phyloP scores from a whole-genome alignment of 2,329 filamentous ascomycete genomes.

The Colletotrichum plurivorum region DNA sequence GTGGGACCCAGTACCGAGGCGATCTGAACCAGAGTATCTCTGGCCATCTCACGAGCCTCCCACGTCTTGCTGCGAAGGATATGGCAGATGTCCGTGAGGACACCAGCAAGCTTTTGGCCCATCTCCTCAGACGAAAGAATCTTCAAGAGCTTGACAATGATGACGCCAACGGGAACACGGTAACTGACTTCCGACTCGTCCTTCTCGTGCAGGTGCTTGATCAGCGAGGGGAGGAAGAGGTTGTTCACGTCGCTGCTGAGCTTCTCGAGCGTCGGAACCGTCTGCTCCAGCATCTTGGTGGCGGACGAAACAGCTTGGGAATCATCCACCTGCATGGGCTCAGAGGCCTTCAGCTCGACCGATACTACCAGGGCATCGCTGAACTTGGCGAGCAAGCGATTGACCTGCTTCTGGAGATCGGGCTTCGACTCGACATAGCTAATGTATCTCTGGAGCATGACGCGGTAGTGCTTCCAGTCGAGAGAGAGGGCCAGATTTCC shows the following conservation, averaged over 20 bases:
- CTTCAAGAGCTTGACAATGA: conserved; percentile 88
- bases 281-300: conserved; percentile 69
- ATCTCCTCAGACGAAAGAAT: conserved; percentile 82
- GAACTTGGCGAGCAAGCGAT: conserved; percentile 84
- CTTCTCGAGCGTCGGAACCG: conserved; percentile 77
- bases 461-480: conserved; percentile 92
- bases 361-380: conserved; percentile 81
- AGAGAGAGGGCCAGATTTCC: conserved; percentile 81
- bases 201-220: conserved; percentile 92
- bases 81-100: conserved; percentile 92
- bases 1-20: conserved; percentile 83
- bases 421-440: conserved; percentile 85
- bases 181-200: conserved; percentile 95
- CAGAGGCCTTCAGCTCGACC: conserved; percentile 51
- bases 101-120: conserved; percentile 80
- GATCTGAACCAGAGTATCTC: conserved; percentile 90
- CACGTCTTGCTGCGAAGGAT: conserved; percentile 91
- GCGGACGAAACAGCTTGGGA: conserved; percentile 40
- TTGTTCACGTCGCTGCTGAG: conserved; percentile 79
- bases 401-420: conserved; percentile 87
- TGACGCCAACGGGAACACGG: conserved; percentile 90
- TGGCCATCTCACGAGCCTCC: conserved; percentile 90
- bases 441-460: conserved; percentile 86
- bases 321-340: conserved; percentile 61
- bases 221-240: conserved; percentile 83